Base-by-base conservation (phyloP, 306 rosid genomes). In the Dryas octopetala region DNA sequence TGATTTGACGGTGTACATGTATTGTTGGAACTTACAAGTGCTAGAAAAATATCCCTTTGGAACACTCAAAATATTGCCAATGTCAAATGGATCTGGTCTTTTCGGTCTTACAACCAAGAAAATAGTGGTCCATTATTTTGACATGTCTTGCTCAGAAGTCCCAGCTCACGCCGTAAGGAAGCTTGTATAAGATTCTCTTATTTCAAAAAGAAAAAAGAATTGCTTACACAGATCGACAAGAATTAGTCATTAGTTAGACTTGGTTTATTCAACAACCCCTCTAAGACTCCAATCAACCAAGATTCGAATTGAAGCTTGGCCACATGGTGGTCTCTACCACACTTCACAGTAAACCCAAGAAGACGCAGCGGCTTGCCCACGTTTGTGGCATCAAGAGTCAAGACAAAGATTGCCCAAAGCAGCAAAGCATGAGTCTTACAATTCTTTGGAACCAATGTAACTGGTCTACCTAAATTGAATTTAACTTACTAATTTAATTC, bases 291-390 rank as follows among this genome's bases (percentile, higher is more conserved):
- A 44, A 44, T 45, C 70, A 65, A 44, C 53, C 38, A 65, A 45
- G 70, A 65, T 43, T 65, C 15, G 2, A 65, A 17, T 44, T 65
- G 70, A 51, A 65, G 68, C 52, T 17, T 45, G 70, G 69, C 52
- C 52, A 44, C 32, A 65, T n/a, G 15, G 51, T 8, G 69, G 23
- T 65, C 16, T 44, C 16, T 28, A 4, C 41, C 69, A 16, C 51
- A 32, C 2, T 32, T 32, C 38, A 32, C 38, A 32, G 38, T 32
- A 32, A 32, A 32, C 38, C 38, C 2, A 32, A 32, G 38, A 32
- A 32, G 38, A 32, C 38, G 38, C 38, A 32, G 38, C 38, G 38
- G 38, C 38, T 32, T 32, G 38, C 38, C 38, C 38, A 32, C 38
- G 38, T 62, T 62, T 1, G 3, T 5, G n/a, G 17, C 66, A 62